Evolutionary conservation across 257 asterid genomes (phyloP), one percentile per base, ranked within the genome.

Genomic region (Jaltomata sinuosa): DNA sequence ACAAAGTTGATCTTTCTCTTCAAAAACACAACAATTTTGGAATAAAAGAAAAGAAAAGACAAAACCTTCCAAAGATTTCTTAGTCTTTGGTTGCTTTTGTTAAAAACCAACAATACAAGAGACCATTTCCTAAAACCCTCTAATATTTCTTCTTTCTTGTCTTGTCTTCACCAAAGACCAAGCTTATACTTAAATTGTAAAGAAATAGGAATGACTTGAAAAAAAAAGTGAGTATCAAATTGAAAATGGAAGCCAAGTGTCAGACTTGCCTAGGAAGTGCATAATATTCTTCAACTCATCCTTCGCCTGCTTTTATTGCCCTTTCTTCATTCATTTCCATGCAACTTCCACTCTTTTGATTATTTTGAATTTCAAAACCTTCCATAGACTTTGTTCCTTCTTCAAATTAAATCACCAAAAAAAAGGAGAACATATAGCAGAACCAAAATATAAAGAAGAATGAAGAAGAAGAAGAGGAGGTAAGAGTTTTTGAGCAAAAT

Each of bases 161-260:
- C 19, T 72, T 72, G 29, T 40, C 18, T 72, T 22, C 18, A 32
- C 32, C 69, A 64, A 29, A 14, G 72, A 64, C 11, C 40, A 64
- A 64, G n/a, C 72, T 29, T 64, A 64, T 25, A 21, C 6, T 15
- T 19, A 64, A 64, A 64, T 27, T 27, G 38, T 64, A 40, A 64
- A 29, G 21, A 27, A 62, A 61, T 2, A 25, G 67, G 34, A 21
- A 38, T 38, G 31, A 36, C 8, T 19, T 79, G 25, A 57, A 55
- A 31, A 15, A 25, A 21, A 80, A n/a, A 80, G 71, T 54, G 49
- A 34, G 65, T 80, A 3, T 22, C 21, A 79, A 52, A 79, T 19
- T 15, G 67, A 80, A 38, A 54, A 80, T 80, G 68, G 52, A 80
- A 80, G 83, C 83, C 83, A 80, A 80, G 83, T 53, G 2, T 80